These are phyloP conservation scores for Cystobasidium slooffiae DNA, from an alignment of 1,284 basidiomycete species.

Conservation along the genomic window DNA sequence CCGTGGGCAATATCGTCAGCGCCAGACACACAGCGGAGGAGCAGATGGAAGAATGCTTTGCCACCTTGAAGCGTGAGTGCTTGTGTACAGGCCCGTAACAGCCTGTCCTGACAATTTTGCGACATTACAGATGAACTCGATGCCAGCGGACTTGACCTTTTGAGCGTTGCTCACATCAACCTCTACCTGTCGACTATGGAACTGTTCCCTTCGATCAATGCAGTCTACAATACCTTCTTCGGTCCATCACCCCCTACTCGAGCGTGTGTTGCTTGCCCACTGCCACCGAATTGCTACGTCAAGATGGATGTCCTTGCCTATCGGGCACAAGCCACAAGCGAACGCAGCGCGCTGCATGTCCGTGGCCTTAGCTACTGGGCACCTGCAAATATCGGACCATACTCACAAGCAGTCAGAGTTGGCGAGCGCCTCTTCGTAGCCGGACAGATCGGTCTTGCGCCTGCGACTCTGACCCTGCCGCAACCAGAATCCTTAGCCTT, in stretches of 20 bases:
- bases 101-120: background rate
- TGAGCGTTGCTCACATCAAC: conserved; percentile 76
- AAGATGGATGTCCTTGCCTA: conserved; percentile 75
- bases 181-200: conserved; percentile 82
- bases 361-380: conserved; percentile 98
- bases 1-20: conserved; percentile 32
- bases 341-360: conserved; percentile 82
- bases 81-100: background rate
- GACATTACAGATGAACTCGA: conserved; percentile 62
- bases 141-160: conserved; percentile 59
- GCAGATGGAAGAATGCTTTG: conserved; percentile 46
- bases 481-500: conserved; percentile 64
- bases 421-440: conserved; percentile 80
- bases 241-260: conserved; percentile 89
- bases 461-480: conserved; percentile 72
- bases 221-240: conserved; percentile 78
- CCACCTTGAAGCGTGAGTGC: conserved; percentile 62
- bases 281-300: conserved; percentile 66
- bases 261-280: conserved; percentile 81
- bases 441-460: conserved; percentile 91
- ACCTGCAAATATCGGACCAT: conserved; percentile 97
- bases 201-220: conserved; percentile 74
- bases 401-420: conserved; percentile 88
- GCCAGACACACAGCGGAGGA: conserved; percentile 29
- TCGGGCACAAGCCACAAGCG: conserved; percentile 53